Evolutionary conservation across 2,329 filamentous ascomycete genomes (phyloP).

Genomic region (Cladobotryum mycophilum): DNA sequence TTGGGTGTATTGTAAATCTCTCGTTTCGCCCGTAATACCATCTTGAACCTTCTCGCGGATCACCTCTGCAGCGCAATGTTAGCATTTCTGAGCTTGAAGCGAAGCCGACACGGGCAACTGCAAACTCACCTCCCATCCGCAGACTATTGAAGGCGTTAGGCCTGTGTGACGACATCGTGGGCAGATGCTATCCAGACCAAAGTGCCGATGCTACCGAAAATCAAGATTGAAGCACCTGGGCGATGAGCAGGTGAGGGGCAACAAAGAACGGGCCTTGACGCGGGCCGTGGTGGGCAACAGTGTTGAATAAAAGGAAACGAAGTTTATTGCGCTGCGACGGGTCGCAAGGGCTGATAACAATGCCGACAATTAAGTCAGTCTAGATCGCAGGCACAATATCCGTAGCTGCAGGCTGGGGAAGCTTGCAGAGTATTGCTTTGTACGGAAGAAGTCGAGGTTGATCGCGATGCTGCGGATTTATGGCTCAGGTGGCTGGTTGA

Average conservation of each 20-base stretch:
- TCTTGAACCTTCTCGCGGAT: conserved; percentile 99
- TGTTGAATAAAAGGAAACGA: conserved; percentile 12
- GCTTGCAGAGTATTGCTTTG: conserved; percentile 1
- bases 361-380: neutral
- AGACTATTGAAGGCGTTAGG: conserved; percentile 79
- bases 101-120: neutral
- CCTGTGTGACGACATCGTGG: conserved; percentile 78
- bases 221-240: conserved; percentile 18
- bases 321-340: conserved; percentile 3
- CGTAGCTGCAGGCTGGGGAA: conserved; percentile 5
- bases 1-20: conserved; percentile 96
- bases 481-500: neutral
- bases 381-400: conserved; percentile 2
- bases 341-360: conserved; percentile 5
- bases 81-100: conserved; percentile 7
- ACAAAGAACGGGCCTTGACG: conserved; percentile 21
- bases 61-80: conserved; percentile 60
- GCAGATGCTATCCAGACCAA: conserved; percentile 20
- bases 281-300: conserved; percentile 33
- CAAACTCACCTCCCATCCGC: conserved; percentile 89
- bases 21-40: conserved; percentile 91
- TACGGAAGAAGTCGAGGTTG: neutral
- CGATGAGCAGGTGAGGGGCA: conserved; percentile 23
- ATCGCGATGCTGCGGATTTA: neutral
- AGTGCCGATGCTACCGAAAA: conserved; percentile 21